Evolutionary conservation across 164 flowering plant species (phyloP), one percentile per base, ranked within the genome.

Genomic region (Santalum album): DNA sequence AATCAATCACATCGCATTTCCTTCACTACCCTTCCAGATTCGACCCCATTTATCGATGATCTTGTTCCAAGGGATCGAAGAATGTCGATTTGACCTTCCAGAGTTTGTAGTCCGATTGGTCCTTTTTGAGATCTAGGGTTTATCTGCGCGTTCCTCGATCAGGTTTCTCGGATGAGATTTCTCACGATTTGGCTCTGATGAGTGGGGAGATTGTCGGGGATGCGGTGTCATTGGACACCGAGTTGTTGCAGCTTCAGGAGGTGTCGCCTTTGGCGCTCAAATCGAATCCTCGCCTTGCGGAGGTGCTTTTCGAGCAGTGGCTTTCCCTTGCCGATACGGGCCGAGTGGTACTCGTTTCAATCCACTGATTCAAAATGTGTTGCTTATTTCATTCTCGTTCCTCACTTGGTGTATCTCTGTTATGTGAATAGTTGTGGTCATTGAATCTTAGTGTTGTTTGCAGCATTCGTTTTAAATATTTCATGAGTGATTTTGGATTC

Each of bases 231-330:
- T 52, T 94, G 17, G 97, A 94, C 58, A 75, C 83, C 21, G 96
- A 94, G 39, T 64, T 90, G 61, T 69, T 94, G 73, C 97, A 94
- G 90, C 79, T 94, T 9, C 73, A 74, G 44, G 99, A 94, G 74
- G 80, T 94, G 16, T 83, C 99, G 46, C 80, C 95, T 15, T 67
- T 76, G 56, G 85, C 87, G 1, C 66, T 94, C 50, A 87, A 84
- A 66, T 75, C 89, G n/a, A 84, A 90, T 35, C 88, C 92, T 20
- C 66, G 57, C 35, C 63, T 86, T 45, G 86, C 78, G 2, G 80
- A 84, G 54, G 84, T 78, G 66, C 77, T 94, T 22, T 94, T 82
- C 61, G 79, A 86, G 16, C 92, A 86, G 70, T 94, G 97, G 96
- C 92, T 94, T 57, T 79, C 97, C 51, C 86, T 87, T 44, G 84